Conservation (phyloP, 768 basidiomycete species). For the Lentinula sp. region DNA sequence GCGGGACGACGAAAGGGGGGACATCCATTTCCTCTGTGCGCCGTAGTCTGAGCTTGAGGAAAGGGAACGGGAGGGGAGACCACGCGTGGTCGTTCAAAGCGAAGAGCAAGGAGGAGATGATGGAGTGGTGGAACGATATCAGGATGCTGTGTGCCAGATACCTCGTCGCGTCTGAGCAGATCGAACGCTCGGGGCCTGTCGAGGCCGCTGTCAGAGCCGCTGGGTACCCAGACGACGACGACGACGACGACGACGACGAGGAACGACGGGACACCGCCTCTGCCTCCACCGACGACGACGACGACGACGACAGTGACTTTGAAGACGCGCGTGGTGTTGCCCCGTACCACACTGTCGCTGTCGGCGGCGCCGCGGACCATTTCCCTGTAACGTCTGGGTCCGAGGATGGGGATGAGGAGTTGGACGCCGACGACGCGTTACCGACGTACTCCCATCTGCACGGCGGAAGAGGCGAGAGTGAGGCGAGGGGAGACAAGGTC, state of each 20-base stretch:
- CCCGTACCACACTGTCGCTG: constrained; percentile 15
- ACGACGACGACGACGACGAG: constrained; percentile 44
- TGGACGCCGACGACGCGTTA: constrained; percentile 34
- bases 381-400: constrained; percentile 15
- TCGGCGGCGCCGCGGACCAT: constrained; percentile 24
- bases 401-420: constrained; percentile 45
- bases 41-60: neutral
- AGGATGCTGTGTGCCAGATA: constrained; percentile 91
- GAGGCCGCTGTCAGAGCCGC: constrained; percentile 86
- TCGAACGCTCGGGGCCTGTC: constrained; percentile 89
- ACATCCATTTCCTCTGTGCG: constrained; percentile 26
- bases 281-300: constrained; percentile 22
- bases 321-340: neutral
- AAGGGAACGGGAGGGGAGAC: constrained; percentile 20
- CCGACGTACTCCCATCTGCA: constrained; percentile 54
- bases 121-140: constrained; percentile 99
- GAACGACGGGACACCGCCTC: constrained; percentile 38
- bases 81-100: constrained; percentile 89
- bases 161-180: constrained; percentile 88
- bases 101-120: constrained; percentile 91
- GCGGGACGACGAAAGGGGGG: constrained; percentile 58
- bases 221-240: constrained; percentile 78
- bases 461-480: constrained; percentile 21
- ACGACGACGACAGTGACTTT: constrained; percentile 46
- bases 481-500: constrained; percentile 11